These are phyloP conservation scores for Xylaria grammica DNA, from an alignment of 495 filamentous ascomycete species.

Conservation along the genomic window DNA sequence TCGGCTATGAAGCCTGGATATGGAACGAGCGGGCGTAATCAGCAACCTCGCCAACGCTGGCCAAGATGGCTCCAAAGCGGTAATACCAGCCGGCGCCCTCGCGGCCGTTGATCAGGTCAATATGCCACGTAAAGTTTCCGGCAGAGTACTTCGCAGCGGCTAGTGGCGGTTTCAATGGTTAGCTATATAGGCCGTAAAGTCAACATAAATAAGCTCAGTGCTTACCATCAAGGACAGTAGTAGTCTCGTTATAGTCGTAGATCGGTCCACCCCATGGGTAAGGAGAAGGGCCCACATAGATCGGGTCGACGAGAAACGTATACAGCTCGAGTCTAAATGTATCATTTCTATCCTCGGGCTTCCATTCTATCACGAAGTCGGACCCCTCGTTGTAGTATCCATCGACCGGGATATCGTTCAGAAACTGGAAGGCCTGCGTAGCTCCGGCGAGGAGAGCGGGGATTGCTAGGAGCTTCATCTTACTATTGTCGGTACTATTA, in stretches of 20 bases:
- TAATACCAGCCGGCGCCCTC: constrained; percentile 8
- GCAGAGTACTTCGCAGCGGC: constrained; percentile 11
- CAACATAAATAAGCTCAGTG: background rate
- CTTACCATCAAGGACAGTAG: constrained; percentile 14
- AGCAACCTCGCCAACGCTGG: constrained; percentile 11
- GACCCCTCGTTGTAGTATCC: background rate
- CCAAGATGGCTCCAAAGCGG: constrained; percentile 2
- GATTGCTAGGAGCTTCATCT: constrained; percentile 13
- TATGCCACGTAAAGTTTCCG: constrained; percentile 6
- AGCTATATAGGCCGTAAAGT: background rate
- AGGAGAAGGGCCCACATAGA: background rate
- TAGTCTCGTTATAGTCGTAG: constrained; percentile 11
- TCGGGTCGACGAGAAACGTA: constrained; percentile 4
- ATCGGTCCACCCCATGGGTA: background rate
- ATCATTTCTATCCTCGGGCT: background rate
- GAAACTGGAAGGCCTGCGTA: constrained; percentile 9
- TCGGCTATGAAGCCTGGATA: background rate
- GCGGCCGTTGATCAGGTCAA: constrained; percentile 9
- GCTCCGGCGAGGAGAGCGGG: constrained; percentile 6
- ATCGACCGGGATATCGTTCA: constrained; percentile 16
- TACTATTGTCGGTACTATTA: background rate
- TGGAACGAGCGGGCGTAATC: constrained; percentile 14
- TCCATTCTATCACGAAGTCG: constrained; percentile 3
- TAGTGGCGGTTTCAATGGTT: background rate
- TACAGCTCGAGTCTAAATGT: constrained; percentile 11